These are phyloP conservation scores for Royoungia palumana DNA, from an alignment of 768 basidiomycete genomes.

Conservation along the genomic window DNA sequence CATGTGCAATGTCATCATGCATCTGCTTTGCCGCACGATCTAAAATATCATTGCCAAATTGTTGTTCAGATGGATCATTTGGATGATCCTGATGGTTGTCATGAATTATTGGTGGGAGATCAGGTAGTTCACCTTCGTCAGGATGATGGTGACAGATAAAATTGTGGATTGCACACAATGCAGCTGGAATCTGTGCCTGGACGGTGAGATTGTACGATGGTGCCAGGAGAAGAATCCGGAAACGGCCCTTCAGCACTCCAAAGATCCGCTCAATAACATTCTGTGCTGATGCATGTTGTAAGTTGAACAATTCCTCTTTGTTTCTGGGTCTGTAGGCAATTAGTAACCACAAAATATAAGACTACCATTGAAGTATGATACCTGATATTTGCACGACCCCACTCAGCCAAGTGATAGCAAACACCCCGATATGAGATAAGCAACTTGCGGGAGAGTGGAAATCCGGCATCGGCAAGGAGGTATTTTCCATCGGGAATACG, in stretches of 20 bases:
- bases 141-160: too few relatives aligned
- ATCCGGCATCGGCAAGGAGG: background rate
- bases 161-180: too few relatives aligned
- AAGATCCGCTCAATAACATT: conserved; percentile 1
- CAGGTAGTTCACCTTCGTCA: too few relatives aligned
- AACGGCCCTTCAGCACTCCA: conserved; percentile 16
- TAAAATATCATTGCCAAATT: too few relatives aligned
- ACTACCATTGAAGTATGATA: too few relatives aligned
- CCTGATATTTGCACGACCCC: conserved; percentile 10
- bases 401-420: conserved; percentile 38
- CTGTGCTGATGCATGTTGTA: conserved; percentile 17
- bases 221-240: conserved; percentile 8
- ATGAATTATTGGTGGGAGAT: too few relatives aligned
- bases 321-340: conserved; percentile 15
- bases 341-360: too few relatives aligned
- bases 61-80: too few relatives aligned
- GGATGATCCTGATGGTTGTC: too few relatives aligned
- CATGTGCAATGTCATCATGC: too few relatives aligned
- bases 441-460: background rate
- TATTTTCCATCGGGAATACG: background rate
- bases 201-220: background rate
- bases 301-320: conserved; percentile 24
- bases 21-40: too few relatives aligned
- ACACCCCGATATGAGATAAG: background rate
- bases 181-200: too few relatives aligned